Conservation (phyloP, 768 basidiomycete species). For the Boletus reticulatus region DNA sequence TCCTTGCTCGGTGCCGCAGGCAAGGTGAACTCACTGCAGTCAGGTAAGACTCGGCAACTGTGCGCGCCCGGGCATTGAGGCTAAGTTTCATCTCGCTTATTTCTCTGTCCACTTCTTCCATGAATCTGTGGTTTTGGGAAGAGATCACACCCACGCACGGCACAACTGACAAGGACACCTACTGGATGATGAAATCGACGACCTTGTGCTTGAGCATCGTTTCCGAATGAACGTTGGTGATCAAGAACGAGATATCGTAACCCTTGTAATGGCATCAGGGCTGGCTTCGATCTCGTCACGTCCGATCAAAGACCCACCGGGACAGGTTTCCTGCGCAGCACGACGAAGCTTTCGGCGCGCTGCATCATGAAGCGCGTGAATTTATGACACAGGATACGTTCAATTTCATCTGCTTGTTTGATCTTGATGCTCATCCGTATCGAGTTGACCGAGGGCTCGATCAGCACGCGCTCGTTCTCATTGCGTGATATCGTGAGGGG, state of each 20-base stretch:
- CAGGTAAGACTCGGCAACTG: constrained; percentile 95
- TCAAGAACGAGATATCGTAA: constrained; percentile 97
- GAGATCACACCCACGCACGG: not conserved
- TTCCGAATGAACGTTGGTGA: constrained; percentile 95
- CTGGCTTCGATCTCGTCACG: constrained; percentile 6
- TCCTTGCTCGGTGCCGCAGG: not conserved
- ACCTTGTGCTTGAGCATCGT: constrained; percentile 99
- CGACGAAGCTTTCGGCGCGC: constrained; percentile 95
- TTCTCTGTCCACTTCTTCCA: constrained; percentile 99
- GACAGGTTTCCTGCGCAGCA: constrained; percentile 92
- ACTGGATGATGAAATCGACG: constrained; percentile 99
- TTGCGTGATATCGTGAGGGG: constrained; percentile 94
- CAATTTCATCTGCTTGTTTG: constrained; percentile 99
- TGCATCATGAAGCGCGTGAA: constrained; percentile 99
- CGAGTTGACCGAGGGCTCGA: constrained; percentile 97
- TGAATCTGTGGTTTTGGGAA: constrained; percentile 57
- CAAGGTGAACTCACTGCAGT: constrained; percentile 62
- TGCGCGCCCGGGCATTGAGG: constrained; percentile 93
- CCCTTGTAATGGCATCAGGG: constrained; percentile 55
- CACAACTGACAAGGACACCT: constrained; percentile 28
- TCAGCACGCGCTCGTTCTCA: constrained; percentile 94
- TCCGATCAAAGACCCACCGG: constrained; percentile 47
- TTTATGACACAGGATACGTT: constrained; percentile 95
- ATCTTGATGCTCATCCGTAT: constrained; percentile 97
- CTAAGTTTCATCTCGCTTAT: constrained; percentile 99